Evolutionary conservation across 441 rosid species (phyloP).

Genomic region (Viola pubescens): DNA sequence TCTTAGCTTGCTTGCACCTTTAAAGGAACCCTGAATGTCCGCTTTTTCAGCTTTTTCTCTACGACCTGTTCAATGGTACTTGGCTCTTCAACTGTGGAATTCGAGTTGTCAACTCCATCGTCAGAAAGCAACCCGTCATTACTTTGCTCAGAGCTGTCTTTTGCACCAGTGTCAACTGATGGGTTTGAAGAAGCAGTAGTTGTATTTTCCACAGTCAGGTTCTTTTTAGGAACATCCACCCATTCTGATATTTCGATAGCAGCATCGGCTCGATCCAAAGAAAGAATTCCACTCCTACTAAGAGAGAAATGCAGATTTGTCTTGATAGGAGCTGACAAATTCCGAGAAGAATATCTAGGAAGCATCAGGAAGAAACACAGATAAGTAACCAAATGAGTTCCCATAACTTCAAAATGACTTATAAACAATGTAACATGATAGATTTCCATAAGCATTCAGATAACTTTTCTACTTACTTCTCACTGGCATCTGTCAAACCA

Average conservation of each 20-base stretch:
- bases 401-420: background rate
- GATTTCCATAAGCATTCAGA: slow-evolving; percentile 4
- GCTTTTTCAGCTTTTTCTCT: slow-evolving; percentile 74
- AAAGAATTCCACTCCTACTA: slow-evolving; percentile 85
- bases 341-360: slow-evolving; percentile 76
- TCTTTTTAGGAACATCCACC: slow-evolving; percentile 91
- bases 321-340: slow-evolving; percentile 92
- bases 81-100: slow-evolving; percentile 44
- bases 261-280: slow-evolving; percentile 92
- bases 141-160: slow-evolving; percentile 44
- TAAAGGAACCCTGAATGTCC: slow-evolving; percentile 75
- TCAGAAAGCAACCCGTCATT: slow-evolving; percentile 41
- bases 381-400: background rate
- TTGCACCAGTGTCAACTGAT: slow-evolving; percentile 42
- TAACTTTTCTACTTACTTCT: slow-evolving; percentile 54
- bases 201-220: slow-evolving; percentile 50
- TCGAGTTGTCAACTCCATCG: slow-evolving; percentile 28
- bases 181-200: slow-evolving; percentile 44
- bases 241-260: slow-evolving; percentile 89
- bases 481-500: slow-evolving; percentile 65
- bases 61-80: slow-evolving; percentile 39
- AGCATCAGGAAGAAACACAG: slow-evolving; percentile 8
- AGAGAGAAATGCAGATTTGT: slow-evolving; percentile 90
- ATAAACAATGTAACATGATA: slow-evolving; percentile 15
- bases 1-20: slow-evolving; percentile 43